Evolutionary conservation across 2,329 filamentous ascomycete species (phyloP), one percentile per base, ranked within the genome.

Genomic region (Cyphellophora attinorum): DNA sequence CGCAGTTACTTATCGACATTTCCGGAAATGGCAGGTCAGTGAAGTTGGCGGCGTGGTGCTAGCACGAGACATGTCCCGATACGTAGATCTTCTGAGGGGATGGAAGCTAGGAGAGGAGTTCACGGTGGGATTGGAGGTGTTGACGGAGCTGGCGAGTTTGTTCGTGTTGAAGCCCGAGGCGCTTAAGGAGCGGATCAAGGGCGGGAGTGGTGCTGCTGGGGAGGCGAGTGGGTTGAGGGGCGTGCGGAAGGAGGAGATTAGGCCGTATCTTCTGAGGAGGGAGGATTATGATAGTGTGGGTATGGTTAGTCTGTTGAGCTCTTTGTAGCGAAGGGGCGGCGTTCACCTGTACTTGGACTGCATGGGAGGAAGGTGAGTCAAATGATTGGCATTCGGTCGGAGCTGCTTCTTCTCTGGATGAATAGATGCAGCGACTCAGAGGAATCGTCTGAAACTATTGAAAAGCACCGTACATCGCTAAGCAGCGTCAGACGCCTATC

Each of bases 11-110:
- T 78, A 98, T 43, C 84, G 91, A 42, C 91, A 98, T 60, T 85
- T 96, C 62, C 91, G 93, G 53, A 86, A 85, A 52, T 98, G 93
- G 63, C 77, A 81, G 41, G 85, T 98, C 46, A 94, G 86, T 48
- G 85, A 88, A 27, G 88, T 89, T 0, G 91, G 91, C 41, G 91
- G 86, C 2, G 74, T 98, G 30, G 91, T 95, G 74, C 85, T 96
- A 16, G 89, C 82, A 21, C 93, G 96, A 62, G 91, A 98, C 55
- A 88, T 96, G 57, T 85, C 85, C 21, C 86, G 85, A 54, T 98
- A 98, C 58, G 82, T 84, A 6, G 81, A 88, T 41, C 76, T 93
- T 8, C 70, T 98, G 45, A 78, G 84, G 42, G 78, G 78, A 19
- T 96, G 86, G 85, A 50, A 57, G 31, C 60, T 61, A 35, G 54